Conservation (phyloP, 148 eudicot genomes). For the Cornus controversa region DNA sequence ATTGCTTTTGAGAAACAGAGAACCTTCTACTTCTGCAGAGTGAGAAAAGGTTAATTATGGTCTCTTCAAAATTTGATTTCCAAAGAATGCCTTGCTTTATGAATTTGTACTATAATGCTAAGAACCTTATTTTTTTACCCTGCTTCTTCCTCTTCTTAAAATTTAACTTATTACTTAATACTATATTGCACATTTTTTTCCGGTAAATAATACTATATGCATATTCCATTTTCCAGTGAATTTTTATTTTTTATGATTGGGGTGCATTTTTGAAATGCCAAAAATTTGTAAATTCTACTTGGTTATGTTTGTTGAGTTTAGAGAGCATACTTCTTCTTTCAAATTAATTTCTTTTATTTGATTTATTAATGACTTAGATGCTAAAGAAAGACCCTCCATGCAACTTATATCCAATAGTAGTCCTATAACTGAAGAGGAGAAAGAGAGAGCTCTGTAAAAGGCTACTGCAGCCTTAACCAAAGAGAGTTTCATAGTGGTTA, state of each 20-base stretch:
- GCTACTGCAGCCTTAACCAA: slow-evolving; percentile 25
- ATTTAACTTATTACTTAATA: too few species aligned
- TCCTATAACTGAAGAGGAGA: slow-evolving; percentile 28
- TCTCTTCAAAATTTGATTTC: neutral
- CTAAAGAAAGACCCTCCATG: neutral
- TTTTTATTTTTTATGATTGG: neutral
- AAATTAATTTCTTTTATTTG: neutral
- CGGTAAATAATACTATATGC: neutral
- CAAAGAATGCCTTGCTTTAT: neutral
- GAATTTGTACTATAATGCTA: too few species aligned
- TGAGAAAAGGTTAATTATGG: neutral
- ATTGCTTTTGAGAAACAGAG: slow-evolving; percentile 4
- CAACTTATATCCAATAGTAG: slow-evolving; percentile 34
- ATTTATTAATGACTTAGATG: slow-evolving; percentile 7
- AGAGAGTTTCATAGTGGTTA: slow-evolving; percentile 23
- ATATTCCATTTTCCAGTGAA: too few species aligned
- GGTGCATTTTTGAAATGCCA: too few species aligned
- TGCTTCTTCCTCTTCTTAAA: too few species aligned
- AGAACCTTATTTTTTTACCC: too few species aligned
- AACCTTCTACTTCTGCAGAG: slow-evolving; percentile 12
- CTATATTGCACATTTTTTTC: too few species aligned
- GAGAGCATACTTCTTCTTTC: too few species aligned
- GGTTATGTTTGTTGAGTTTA: neutral
- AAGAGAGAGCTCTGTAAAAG: slow-evolving; percentile 19
- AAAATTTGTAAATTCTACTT: too few species aligned